phyloP scores from a whole-genome alignment of 495 filamentous ascomycete species.

The Stereocaulon alpinum region DNA sequence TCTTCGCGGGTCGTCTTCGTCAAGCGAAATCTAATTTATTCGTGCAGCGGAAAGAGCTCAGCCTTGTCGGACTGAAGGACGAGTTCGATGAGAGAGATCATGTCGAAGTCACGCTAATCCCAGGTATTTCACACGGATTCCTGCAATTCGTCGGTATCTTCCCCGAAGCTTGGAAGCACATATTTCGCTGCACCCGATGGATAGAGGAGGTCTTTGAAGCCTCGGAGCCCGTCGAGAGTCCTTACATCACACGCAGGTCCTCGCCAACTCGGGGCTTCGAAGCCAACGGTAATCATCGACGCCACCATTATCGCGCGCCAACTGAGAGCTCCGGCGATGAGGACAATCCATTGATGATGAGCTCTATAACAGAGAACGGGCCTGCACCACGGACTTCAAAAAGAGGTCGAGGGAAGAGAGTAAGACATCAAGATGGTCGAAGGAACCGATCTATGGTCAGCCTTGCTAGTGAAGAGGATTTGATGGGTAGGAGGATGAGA shows the following conservation, averaged over 20 bases:
- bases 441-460: constrained; percentile 54
- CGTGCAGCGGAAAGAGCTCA: constrained; percentile 50
- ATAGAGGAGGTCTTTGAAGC: constrained; percentile 56
- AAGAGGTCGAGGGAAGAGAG: constrained; percentile 17
- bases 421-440: constrained; percentile 19
- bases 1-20: constrained; percentile 80
- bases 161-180: constrained; percentile 75
- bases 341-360: constrained; percentile 73
- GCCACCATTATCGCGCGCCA: constrained; percentile 36
- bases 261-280: constrained; percentile 17
- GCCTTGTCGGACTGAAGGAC: constrained; percentile 39
- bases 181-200: constrained; percentile 66
- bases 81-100: constrained; percentile 65
- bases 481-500: constrained; percentile 76
- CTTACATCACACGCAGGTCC: background rate
- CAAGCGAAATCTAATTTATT: constrained; percentile 68
- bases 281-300: constrained; percentile 2
- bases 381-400: background rate
- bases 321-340: constrained; percentile 69
- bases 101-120: constrained; percentile 74
- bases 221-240: constrained; percentile 7
- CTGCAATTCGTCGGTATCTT: constrained; percentile 80
- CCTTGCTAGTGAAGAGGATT: constrained; percentile 72
- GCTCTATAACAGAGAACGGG: constrained; percentile 25
- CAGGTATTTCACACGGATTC: constrained; percentile 85